phyloP scores from a whole-genome alignment of 1,139 yeast species.

The Schwanniomyces etchellsii region DNA sequence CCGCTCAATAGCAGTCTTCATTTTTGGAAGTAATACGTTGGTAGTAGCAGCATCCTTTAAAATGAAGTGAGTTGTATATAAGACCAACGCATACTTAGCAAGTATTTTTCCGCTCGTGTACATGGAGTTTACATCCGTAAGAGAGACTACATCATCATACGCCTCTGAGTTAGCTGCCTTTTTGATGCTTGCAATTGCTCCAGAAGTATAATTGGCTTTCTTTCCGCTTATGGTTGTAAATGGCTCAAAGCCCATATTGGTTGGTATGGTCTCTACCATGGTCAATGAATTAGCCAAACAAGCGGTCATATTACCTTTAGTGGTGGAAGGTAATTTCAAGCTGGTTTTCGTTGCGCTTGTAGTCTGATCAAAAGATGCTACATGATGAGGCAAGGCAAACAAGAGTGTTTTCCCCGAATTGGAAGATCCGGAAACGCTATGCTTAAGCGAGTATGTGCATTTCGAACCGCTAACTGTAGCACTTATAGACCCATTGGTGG shows the following conservation, averaged over 20 bases:
- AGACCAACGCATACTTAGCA: slow-evolving; percentile 60
- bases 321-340: slow-evolving; percentile 43
- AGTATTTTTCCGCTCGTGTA: slow-evolving; percentile 59
- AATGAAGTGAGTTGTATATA: slow-evolving; percentile 49
- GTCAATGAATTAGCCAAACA: slow-evolving; percentile 41
- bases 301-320: slow-evolving; percentile 58
- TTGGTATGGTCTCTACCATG: slow-evolving; percentile 32
- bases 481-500: slow-evolving; percentile 21
- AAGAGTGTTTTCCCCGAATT: slow-evolving; percentile 42
- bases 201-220: slow-evolving; percentile 5
- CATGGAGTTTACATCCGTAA: slow-evolving; percentile 55
- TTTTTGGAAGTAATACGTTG: slow-evolving; percentile 30
- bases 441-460: slow-evolving; percentile 45
- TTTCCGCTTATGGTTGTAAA: slow-evolving; percentile 8
- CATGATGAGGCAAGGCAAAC: slow-evolving; percentile 66
- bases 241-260: slow-evolving; percentile 7
- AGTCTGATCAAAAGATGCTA: slow-evolving; percentile 34
- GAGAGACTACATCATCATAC: slow-evolving; percentile 37
- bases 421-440: slow-evolving; percentile 45
- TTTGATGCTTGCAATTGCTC: slow-evolving; percentile 19
- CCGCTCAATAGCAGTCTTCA: slow-evolving; percentile 48
- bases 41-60: slow-evolving; percentile 40
- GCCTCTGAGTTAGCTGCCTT: slow-evolving; percentile 43
- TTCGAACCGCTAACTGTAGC: slow-evolving; percentile 14
- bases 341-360: slow-evolving; percentile 34